Evolutionary conservation across 306 rosid species (phyloP), one percentile per base, ranked within the genome.

Genomic region (Herpetospermum pedunculosum): DNA sequence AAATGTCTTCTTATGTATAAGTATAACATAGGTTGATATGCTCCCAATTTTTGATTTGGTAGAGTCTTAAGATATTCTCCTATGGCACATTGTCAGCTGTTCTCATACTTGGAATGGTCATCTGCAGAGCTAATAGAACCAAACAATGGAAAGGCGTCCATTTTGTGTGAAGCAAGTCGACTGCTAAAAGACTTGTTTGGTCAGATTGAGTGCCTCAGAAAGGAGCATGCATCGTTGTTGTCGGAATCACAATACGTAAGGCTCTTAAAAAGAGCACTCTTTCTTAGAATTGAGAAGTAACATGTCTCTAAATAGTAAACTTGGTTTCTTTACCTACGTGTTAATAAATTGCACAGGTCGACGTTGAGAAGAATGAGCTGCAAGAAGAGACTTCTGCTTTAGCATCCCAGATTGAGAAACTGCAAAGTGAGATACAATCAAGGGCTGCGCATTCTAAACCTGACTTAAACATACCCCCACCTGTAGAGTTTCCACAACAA

Each of bases 171-270:
- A 87, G 85, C 96, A 70, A 34, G 80, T 67, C 84, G 84, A 72
- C 75, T 92, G 68, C 73, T 92, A 16, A 92, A 83, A 81, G 98
- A 90, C 76, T 85, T 90, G 77, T 49, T 82, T 67, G 53, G 83
- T 75, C 91, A 88, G 79, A 92, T 92, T 10, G 83, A 88, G 78
- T 82, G 80, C 64, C 92, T 92, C 68, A 82, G 80, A 79, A 87
- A 86, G 79, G 92, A 88, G 85, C 81, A 90, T 2, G 78, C 68
- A 13, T 59, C 92, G 38, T 79, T 90, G 40, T 55, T 90, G 82
- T 88, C 91, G 18, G 98, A 90, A 84, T 88, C 95, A 30, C 75
- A 59, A 43, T 89, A 94, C 58, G 99, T 94, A 84, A 89, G 96
- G 35, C 49, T 47, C 32, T 35, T 72, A n/a, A 32, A 10, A 21